Percentiles rank a stretch among this genome's conserved stretches.
These are phyloP conservation scores for Astrephomene gubernaculifera DNA, from an alignment of 139 green algal species.

Conservation along the genomic window DNA sequence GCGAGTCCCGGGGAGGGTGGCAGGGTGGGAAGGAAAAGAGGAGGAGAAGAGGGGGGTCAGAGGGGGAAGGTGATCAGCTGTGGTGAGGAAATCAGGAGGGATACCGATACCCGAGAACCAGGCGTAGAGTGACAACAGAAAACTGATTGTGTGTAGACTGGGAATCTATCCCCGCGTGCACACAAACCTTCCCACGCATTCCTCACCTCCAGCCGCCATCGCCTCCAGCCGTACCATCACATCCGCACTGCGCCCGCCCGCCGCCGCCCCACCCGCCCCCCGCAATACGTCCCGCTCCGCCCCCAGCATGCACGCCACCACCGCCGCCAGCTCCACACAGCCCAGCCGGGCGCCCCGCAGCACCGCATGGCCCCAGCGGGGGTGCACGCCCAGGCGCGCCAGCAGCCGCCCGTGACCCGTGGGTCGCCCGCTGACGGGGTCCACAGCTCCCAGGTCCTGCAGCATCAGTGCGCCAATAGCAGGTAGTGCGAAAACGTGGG, in stretches of 20 bases:
- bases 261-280: conserved; percentile 10
- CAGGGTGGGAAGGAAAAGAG: neutral
- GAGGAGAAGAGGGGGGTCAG: neutral
- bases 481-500: no score
- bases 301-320: conserved; percentile 60
- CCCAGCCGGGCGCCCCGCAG: conserved; percentile 45
- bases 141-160: no score
- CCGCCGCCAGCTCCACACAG: conserved; percentile 32
- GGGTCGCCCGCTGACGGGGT: neutral
- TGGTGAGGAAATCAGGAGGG: no score
- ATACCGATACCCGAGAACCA: no score
- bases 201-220: conserved; percentile 41
- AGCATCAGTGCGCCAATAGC: no score
- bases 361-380: conserved; percentile 60
- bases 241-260: conserved; percentile 36
- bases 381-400: conserved; percentile 54
- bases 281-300: conserved; percentile 58
- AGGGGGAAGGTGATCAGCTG: neutral
- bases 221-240: conserved; percentile 50
- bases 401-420: conserved; percentile 49
- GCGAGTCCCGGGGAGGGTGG: no score
- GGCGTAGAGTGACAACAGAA: no score
- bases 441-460: conserved; percentile 62
- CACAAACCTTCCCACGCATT: neutral
- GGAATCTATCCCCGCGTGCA: no score